A percentile compares a stretch with the other conserved stretches of the same genome.
Evolutionary conservation across 176 grass and related monocot species (phyloP).

Genomic region (Tillandsia fasciculata): DNA sequence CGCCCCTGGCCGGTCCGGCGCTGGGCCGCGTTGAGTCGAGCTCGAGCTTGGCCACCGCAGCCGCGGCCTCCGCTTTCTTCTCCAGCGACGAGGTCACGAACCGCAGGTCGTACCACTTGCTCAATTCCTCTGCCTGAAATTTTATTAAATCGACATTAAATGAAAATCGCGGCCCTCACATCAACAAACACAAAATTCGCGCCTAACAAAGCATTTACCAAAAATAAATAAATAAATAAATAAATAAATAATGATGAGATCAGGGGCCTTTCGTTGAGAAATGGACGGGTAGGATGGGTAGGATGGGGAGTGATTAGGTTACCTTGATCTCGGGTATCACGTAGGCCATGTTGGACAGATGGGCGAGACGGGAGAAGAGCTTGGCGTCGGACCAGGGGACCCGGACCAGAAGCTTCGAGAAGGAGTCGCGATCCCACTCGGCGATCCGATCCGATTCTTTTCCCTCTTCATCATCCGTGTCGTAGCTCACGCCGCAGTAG

Average conservation of each 20-base stretch:
- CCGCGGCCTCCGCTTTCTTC: constrained; percentile 43
- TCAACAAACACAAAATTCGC: neutral
- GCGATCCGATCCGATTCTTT: constrained; percentile 5
- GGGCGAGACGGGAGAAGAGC: constrained; percentile 75
- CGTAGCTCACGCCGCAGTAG: constrained; percentile 67
- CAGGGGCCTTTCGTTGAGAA: neutral
- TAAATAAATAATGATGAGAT: neutral
- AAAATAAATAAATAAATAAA: neutral
- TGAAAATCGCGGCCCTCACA: neutral
- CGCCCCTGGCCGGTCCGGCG: constrained; percentile 6
- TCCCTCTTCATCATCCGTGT: constrained; percentile 16
- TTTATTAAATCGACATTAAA: neutral
- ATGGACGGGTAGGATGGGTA: neutral
- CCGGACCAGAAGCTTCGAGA: constrained; percentile 51
- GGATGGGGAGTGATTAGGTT: neutral
- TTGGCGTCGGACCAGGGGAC: constrained; percentile 53
- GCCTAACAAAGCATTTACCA: neutral
- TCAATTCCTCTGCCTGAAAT: constrained; percentile 48
- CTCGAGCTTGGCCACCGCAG: constrained; percentile 36
- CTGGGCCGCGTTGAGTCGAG: constrained; percentile 40
- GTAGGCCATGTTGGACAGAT: constrained; percentile 97
- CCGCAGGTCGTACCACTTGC: constrained; percentile 39
- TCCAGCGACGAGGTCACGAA: constrained; percentile 77
- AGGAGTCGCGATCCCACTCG: constrained; percentile 68
- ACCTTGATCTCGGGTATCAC: constrained; percentile 95